phyloP scores from a whole-genome alignment of 2,329 filamentous ascomycete species.

The Waltergamsia citrina region DNA sequence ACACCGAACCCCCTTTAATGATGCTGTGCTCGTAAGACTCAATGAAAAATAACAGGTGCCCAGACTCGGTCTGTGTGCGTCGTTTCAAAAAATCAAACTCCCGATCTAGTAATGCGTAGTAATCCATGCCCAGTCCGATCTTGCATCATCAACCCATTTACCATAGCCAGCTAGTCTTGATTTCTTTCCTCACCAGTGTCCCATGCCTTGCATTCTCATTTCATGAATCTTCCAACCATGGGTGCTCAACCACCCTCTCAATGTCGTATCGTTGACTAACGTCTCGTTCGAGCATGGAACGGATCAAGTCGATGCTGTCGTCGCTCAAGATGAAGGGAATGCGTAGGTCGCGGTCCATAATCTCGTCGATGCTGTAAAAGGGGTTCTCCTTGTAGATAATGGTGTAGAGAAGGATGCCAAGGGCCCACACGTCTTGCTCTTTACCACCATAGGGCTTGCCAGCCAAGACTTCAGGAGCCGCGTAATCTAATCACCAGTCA shows the following conservation, averaged over 20 bases:
- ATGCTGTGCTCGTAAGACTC: no score
- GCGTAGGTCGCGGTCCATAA: constrained; percentile 91
- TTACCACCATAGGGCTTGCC: constrained; percentile 89
- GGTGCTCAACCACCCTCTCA: constrained; percentile 75
- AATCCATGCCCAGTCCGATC: no score
- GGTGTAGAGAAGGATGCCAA: constrained; percentile 94
- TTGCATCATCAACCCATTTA: no score
- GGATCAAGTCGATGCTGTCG: constrained; percentile 84
- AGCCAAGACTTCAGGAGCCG: constrained; percentile 92
- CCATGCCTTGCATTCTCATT: background rate
- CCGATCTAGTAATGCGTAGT: no score
- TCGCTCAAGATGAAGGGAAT: constrained; percentile 86
- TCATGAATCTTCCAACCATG: constrained; percentile 51
- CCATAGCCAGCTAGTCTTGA: no score
- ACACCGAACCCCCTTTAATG: no score
- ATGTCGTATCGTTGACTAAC: constrained; percentile 79
- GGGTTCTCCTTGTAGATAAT: constrained; percentile 99
- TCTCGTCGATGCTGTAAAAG: constrained; percentile 98
- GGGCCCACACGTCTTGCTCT: constrained; percentile 96
- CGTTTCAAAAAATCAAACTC: no score
- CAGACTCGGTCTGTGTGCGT: no score
- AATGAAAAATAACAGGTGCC: no score
- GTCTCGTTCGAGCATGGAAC: constrained; percentile 86
- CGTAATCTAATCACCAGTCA: constrained; percentile 63
- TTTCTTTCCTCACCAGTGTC: no score